Base-by-base conservation (phyloP, 257 asterid species). In the Solanum appendiculatum region DNA sequence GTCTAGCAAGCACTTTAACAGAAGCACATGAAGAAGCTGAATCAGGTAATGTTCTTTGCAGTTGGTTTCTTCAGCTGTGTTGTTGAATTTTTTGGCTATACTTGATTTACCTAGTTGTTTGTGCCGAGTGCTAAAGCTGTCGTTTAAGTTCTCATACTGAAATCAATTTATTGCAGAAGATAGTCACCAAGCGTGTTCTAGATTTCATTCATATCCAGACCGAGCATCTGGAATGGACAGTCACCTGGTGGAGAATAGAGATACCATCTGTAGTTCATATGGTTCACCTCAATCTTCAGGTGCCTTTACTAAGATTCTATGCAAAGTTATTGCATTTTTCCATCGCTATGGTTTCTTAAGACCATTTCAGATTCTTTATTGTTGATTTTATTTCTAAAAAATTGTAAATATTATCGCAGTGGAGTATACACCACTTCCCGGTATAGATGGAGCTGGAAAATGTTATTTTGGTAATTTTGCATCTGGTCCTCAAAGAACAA, bases 1-100 rank as follows among this genome's bases (percentile, higher is more conserved):
- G 98, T 89, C 98, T 98, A 84, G 93, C 97, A 73, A 96, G 99
- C 94, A 94, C 98, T 77, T 90, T 96, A 88, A 91, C 95, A 20
- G 94, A 98, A 68, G 92, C 98, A 88, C 93, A 92, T 88, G 98
- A 94, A 91, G 98, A 93, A 90, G 94, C 92, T 86, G 99, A 95
- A 90, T 94, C 94, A 69, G 98, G 99, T 97, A 94, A 60, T 80
- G 34, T 74, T 89, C 23, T 48, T 74, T 87, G 81, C 40, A 23
- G 44, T 87, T 46, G 31, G 39, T 48, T 58, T 37, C 72, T 69
- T 48, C 66, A 48, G 83, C 37, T 34, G 44, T 27, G 11, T 13
- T 46, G 66, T 46, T 9, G 66, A 44, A 80, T 2, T 8, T 16
- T 46, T 46, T 27, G 5, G n/a, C 85, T 80, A 9, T 29, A 29